Evolutionary conservation across 169 alveolate genomes (phyloP).

Genomic region (Cryptosporidium ryanae): DNA sequence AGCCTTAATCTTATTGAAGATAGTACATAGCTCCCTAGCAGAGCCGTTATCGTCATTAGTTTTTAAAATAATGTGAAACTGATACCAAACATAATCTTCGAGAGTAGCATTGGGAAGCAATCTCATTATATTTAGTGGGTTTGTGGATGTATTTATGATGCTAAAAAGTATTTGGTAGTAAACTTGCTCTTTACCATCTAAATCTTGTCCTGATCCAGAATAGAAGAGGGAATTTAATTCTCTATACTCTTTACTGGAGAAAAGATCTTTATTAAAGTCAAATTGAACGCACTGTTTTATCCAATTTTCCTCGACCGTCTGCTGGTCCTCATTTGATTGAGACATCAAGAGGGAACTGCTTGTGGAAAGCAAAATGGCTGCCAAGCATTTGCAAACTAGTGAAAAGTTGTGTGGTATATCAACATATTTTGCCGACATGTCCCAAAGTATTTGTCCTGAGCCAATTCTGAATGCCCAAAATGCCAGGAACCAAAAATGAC

Average conservation of each 20-base stretch:
- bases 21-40: slow-evolving; percentile 14
- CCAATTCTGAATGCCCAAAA: slow-evolving; percentile 75
- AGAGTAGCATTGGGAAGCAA: slow-evolving; percentile 21
- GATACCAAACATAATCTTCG: slow-evolving; percentile 71
- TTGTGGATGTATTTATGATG: slow-evolving; percentile 22
- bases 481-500: slow-evolving; percentile 66
- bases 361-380: slow-evolving; percentile 50
- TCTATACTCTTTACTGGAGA: slow-evolving; percentile 49
- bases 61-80: slow-evolving; percentile 54
- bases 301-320: slow-evolving; percentile 48
- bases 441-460: slow-evolving; percentile 64
- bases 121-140: slow-evolving; percentile 30
- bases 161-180: slow-evolving; percentile 58
- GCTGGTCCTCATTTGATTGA: slow-evolving; percentile 20
- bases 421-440: slow-evolving; percentile 26
- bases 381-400: slow-evolving; percentile 51
- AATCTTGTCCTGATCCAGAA: slow-evolving; percentile 24
- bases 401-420: slow-evolving; percentile 48
- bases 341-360: slow-evolving; percentile 50
- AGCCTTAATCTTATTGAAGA: slow-evolving; percentile 1
- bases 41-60: slow-evolving; percentile 49
- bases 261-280: slow-evolving; percentile 39
- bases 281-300: slow-evolving; percentile 61
- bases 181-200: slow-evolving; percentile 11
- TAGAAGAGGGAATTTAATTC: slow-evolving; percentile 45